These are phyloP conservation scores for Trifolium subterraneum DNA, from an alignment of 306 rosid genomes.

Conservation along the genomic window DNA sequence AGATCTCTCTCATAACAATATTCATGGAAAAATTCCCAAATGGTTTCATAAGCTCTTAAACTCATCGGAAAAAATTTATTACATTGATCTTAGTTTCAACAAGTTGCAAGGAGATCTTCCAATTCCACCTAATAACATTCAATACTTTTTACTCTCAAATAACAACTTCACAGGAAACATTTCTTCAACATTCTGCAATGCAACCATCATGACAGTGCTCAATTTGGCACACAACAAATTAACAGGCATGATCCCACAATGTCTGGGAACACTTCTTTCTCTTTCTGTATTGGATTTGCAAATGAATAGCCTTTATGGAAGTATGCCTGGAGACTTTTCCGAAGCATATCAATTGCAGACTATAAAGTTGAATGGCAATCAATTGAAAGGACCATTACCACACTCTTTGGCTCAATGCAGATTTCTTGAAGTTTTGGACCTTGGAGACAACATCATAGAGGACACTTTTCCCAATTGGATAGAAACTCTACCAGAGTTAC, in stretches of 20 bases:
- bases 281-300: slow-evolving; percentile 42
- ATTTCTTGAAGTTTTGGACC: slow-evolving; percentile 35
- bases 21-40: slow-evolving; percentile 20
- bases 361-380: slow-evolving; percentile 45
- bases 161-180: slow-evolving; percentile 39
- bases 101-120: slow-evolving; percentile 42
- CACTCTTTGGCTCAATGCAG: slow-evolving; percentile 24
- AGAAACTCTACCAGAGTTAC: slow-evolving; percentile 35
- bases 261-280: neutral
- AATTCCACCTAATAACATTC: neutral
- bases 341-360: neutral
- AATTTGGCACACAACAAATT: slow-evolving; percentile 36
- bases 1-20: slow-evolving; percentile 43
- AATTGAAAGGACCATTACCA: slow-evolving; percentile 46
- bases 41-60: too few relatives aligned
- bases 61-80: too few relatives aligned
- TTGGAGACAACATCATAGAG: slow-evolving; percentile 43
- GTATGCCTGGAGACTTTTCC: neutral
- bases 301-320: slow-evolving; percentile 44
- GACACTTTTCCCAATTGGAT: slow-evolving; percentile 51
- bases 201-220: too few relatives aligned
- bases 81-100: slow-evolving; percentile 36
- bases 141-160: slow-evolving; percentile 26
- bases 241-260: slow-evolving; percentile 37
- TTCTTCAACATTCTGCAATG: slow-evolving; percentile 6